Base-by-base conservation (phyloP, 345 rosid genomes). In the Melastoma malabathricum region DNA sequence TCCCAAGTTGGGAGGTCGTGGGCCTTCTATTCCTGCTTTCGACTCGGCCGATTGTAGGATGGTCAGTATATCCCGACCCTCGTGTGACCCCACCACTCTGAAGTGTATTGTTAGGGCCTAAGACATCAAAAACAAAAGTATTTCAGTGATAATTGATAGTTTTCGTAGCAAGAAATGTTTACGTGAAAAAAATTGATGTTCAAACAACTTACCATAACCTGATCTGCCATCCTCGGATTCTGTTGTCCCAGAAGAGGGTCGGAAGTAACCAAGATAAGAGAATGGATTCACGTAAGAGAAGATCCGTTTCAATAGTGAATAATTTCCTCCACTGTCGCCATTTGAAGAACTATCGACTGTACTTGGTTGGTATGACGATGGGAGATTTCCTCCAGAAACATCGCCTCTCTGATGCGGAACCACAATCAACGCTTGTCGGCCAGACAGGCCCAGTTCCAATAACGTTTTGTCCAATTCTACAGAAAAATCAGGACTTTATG, bases 371-470 rank as follows among this genome's bases (percentile, higher is more conserved):
- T 55, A 55, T 58, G 72, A 66, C 10, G 76, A 58, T 45, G 60
- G 44, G 43, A 78, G 63, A 50, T 52, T 66, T 66, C 66, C 79
- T 66, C 72, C 60, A 57, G 66, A 52, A 54, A 64, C 64, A 13
- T 70, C 51, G 50, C 70, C 64, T 59, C 64, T 64, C 59, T 56
- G 74, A 57, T 25, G 86, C 1, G 75, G 84, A 55, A 89, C 94
- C 60, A 83, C 88, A 41, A 89, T 61, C 68, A 89, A 65, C 58
- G 96, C 86, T 74, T 89, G 97, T 71, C 97, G 83, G 54, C 69
- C 78, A 38, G 70, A 68, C 67, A 89, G 70, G 52, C 76, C 76
- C 75, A 89, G 65, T 54, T 89, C 86, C 39, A 71, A 73, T n/a
- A 89, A 61, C 29, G 87, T 76, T 66, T 68, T 80, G 60, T 68